Conservation (phyloP, 2,329 filamentous ascomycete species). For the Calonectria fujianensis region DNA sequence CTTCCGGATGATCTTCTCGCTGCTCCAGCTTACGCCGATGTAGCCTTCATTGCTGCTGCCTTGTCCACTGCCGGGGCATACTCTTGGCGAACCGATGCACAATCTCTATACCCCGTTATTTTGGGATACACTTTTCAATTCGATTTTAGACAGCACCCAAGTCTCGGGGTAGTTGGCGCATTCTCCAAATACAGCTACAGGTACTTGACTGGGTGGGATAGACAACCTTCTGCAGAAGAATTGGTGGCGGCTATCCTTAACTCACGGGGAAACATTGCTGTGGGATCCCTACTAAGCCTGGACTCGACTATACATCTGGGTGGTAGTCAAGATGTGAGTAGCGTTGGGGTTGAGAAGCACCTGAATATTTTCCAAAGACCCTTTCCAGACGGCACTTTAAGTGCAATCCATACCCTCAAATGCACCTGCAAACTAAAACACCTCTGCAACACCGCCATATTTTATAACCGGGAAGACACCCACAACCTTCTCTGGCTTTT, state of each 20-base stretch:
- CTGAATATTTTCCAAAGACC: background rate
- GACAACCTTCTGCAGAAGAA: background rate
- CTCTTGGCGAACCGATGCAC: background rate
- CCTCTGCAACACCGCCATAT: background rate
- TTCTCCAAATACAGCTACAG: background rate
- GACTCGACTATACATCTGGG: background rate
- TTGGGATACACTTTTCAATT: background rate
- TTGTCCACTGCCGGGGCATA: background rate
- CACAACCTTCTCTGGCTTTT: background rate
- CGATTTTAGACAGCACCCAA: background rate
- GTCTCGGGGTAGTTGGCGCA: background rate
- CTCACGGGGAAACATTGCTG: background rate
- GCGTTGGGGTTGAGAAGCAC: background rate
- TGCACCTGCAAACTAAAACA: background rate
- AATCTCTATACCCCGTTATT: background rate
- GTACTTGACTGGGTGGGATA: background rate
- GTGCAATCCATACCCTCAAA: background rate
- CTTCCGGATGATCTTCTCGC: conserved; percentile 2
- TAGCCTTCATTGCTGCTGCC: background rate
- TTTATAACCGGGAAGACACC: background rate
- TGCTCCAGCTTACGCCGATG: background rate
- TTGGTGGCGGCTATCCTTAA: background rate
- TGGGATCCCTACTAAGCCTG: background rate
- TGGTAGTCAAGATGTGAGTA: background rate
- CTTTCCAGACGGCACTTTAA: background rate